A percentile compares a stretch with the other conserved stretches of the same genome.
These are phyloP conservation scores for Xylaria arbuscula DNA, from an alignment of 2,329 filamentous ascomycete species.

Conservation along the genomic window DNA sequence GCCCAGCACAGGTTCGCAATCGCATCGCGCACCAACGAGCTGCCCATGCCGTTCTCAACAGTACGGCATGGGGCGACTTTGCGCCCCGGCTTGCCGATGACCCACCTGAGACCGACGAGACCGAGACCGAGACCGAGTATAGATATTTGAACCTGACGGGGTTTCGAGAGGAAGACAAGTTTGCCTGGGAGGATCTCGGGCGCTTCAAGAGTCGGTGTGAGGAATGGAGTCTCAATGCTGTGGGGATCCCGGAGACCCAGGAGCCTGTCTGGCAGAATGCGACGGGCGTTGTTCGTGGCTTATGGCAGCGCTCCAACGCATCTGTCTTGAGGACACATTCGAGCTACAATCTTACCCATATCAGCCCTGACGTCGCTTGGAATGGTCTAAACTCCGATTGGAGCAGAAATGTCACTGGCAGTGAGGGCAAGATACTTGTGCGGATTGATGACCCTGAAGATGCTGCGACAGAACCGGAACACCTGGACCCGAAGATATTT, in stretches of 20 bases:
- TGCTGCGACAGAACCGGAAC: slow-evolving; percentile 57
- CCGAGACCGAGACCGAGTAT: slow-evolving; percentile 47
- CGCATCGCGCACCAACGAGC: slow-evolving; percentile 64
- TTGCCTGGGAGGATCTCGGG: slow-evolving; percentile 80
- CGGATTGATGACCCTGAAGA: slow-evolving; percentile 69
- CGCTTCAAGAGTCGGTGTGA: slow-evolving; percentile 73
- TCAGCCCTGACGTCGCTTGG: slow-evolving; percentile 75
- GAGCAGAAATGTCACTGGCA: slow-evolving; percentile 83
- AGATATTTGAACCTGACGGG: slow-evolving; percentile 79
- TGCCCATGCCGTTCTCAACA: slow-evolving; percentile 65
- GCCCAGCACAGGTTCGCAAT: slow-evolving; percentile 56
- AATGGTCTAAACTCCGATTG: slow-evolving; percentile 69
- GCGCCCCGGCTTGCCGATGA: slow-evolving; percentile 54
- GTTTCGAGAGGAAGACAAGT: slow-evolving; percentile 77
- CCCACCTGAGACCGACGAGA: slow-evolving; percentile 44
- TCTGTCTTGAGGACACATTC: slow-evolving; percentile 59
- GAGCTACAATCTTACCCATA: slow-evolving; percentile 72
- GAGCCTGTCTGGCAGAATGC: slow-evolving; percentile 78
- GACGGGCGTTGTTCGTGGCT: slow-evolving; percentile 80
- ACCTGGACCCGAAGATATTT: slow-evolving; percentile 50
- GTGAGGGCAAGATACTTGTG: slow-evolving; percentile 74
- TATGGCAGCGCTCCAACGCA: slow-evolving; percentile 73
- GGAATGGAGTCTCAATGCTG: slow-evolving; percentile 67
- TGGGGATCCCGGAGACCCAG: slow-evolving; percentile 56
- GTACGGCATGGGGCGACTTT: slow-evolving; percentile 71